phyloP scores from a whole-genome alignment of 805 yeast species.

The Phaffomyces antillensis region DNA sequence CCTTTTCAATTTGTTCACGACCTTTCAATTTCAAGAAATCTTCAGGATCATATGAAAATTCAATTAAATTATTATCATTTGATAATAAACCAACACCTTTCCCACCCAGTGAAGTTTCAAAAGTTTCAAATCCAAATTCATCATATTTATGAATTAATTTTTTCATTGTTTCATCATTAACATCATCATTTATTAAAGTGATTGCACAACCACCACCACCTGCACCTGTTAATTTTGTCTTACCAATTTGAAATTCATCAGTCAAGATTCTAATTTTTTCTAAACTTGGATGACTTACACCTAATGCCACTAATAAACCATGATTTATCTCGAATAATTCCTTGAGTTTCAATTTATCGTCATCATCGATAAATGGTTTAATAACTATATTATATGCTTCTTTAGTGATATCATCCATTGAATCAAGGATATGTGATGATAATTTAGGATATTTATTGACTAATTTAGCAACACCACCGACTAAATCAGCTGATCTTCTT shows the following conservation, averaged over 20 bases:
- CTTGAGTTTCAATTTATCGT: slow-evolving; percentile 37
- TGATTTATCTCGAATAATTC: slow-evolving; percentile 78
- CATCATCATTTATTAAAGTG: slow-evolving; percentile 51
- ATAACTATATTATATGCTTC: slow-evolving; percentile 66
- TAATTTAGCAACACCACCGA: slow-evolving; percentile 62
- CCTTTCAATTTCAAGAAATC: slow-evolving; percentile 31
- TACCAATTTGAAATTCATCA: slow-evolving; percentile 61
- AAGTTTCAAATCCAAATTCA: slow-evolving; percentile 59
- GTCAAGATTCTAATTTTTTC: slow-evolving; percentile 67
- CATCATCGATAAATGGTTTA: slow-evolving; percentile 39
- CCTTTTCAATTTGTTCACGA: slow-evolving; percentile 41
- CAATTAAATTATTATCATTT: slow-evolving; percentile 8
- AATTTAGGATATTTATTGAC: slow-evolving; percentile 47
- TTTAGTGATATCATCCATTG: slow-evolving; percentile 68
- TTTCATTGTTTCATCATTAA: slow-evolving; percentile 28
- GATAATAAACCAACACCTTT: slow-evolving; percentile 65
- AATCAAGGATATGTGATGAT: slow-evolving; percentile 51
- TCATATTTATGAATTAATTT: slow-evolving; percentile 31
- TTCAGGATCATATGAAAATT: slow-evolving; percentile 22
- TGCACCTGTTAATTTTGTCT: slow-evolving; percentile 94
- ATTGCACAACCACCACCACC: slow-evolving; percentile 99
- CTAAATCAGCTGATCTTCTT: slow-evolving; percentile 78
- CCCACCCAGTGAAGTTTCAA: slow-evolving; percentile 80
- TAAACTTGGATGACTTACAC: slow-evolving; percentile 90
- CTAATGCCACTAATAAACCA: slow-evolving; percentile 75